phyloP scores from a whole-genome alignment of 2,329 filamentous ascomycete genomes.

The Cytospora mali region DNA sequence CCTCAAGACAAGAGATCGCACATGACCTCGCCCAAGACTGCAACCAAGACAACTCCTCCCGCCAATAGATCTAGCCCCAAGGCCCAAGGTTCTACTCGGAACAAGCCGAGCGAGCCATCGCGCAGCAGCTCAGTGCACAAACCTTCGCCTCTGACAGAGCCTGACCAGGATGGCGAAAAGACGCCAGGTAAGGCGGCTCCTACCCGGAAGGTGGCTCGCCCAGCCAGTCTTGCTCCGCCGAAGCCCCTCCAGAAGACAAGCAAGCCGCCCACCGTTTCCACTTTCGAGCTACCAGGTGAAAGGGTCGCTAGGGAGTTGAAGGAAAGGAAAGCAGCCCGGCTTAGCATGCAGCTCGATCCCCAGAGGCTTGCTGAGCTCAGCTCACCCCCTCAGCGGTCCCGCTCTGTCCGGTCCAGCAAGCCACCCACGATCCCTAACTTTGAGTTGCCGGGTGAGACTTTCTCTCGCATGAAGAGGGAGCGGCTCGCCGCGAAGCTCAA shows the following conservation, averaged over 20 bases:
- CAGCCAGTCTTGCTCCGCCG: slow-evolving; percentile 47
- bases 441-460: slow-evolving; percentile 65
- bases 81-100: background rate
- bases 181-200: slow-evolving; percentile 32
- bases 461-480: slow-evolving; percentile 58
- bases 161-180: slow-evolving; percentile 25
- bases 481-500: slow-evolving; percentile 57
- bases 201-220: slow-evolving; percentile 39
- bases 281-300: slow-evolving; percentile 66
- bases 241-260: slow-evolving; percentile 54
- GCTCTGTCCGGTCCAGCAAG: slow-evolving; percentile 52
- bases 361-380: slow-evolving; percentile 41
- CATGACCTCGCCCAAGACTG: slow-evolving; percentile 7
- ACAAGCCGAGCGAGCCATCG: background rate
- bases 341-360: slow-evolving; percentile 43
- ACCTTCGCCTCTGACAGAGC: background rate
- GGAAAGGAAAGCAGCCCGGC: slow-evolving; percentile 60
- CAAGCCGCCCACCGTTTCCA: slow-evolving; percentile 57
- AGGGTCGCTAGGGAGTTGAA: slow-evolving; percentile 59
- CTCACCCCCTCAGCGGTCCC: slow-evolving; percentile 45
- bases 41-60: slow-evolving; percentile 1
- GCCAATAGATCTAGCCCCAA: slow-evolving; percentile 1
- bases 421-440: slow-evolving; percentile 58
- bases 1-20: background rate
- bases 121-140: slow-evolving; percentile 9